These are phyloP conservation scores for Pleurozium schreberi DNA, from an alignment of 225 moss, liverwort and hornwort species.

Conservation along the genomic window DNA sequence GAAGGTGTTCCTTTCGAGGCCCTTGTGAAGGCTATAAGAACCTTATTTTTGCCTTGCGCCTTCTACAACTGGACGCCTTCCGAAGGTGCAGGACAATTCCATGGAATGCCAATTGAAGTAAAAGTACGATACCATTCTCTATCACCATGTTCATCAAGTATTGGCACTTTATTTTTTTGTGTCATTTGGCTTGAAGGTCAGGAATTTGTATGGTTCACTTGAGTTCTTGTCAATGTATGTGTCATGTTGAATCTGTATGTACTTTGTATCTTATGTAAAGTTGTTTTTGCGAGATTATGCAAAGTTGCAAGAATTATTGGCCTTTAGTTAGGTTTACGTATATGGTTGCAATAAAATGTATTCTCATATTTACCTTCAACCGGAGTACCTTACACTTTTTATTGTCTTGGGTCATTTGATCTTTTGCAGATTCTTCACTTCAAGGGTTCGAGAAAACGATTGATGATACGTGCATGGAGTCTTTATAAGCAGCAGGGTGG, in stretches of 20 bases:
- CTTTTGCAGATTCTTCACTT: conserved; percentile 32
- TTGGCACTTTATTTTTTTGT: neutral
- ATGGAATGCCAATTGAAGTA: conserved; percentile 39
- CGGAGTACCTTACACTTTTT: neutral
- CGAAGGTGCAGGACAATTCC: conserved; percentile 55
- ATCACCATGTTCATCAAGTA: neutral
- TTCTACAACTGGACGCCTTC: conserved; percentile 52
- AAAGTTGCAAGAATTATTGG: neutral
- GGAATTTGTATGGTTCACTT: neutral
- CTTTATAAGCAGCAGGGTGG: neutral
- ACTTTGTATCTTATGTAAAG: neutral
- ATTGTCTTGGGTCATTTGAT: neutral
- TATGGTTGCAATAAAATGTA: neutral
- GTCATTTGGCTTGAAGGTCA: neutral
- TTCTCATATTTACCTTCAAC: neutral
- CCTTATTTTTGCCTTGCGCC: conserved; percentile 36
- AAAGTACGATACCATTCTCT: conserved; percentile 1
- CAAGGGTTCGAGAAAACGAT: conserved; percentile 40
- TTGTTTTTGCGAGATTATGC: neutral
- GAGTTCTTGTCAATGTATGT: neutral
- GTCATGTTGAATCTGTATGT: neutral
- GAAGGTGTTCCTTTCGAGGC: conserved; percentile 20
- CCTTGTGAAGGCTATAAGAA: neutral
- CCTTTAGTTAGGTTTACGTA: neutral
- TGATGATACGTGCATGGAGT: conserved; percentile 42